Percentiles rank a stretch among this genome's conserved stretches.
These are phyloP conservation scores for Sordariomycetes sp. DNA, from an alignment of 2,329 filamentous ascomycete genomes.

Conservation along the genomic window DNA sequence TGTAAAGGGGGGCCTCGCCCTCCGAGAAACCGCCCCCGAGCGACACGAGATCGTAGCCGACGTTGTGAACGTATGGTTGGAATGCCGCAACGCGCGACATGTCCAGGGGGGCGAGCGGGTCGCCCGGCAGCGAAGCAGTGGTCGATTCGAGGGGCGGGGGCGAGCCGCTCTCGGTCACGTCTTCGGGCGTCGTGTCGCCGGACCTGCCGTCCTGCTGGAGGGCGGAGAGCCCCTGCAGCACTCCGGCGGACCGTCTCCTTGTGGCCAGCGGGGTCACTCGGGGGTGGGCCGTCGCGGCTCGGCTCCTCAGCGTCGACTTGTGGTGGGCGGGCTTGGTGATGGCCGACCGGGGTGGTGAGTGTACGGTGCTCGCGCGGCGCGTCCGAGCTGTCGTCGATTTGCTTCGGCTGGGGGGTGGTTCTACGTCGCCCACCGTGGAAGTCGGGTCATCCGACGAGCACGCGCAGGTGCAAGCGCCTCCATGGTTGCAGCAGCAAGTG, in stretches of 20 bases:
- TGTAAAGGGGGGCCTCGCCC: slow-evolving; percentile 45
- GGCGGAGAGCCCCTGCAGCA: neutral
- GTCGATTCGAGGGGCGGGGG: slow-evolving; percentile 36
- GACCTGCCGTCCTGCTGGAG: neutral
- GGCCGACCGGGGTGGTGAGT: slow-evolving; percentile 21
- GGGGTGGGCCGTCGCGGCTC: neutral
- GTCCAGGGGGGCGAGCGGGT: slow-evolving; percentile 31
- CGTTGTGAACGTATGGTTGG: slow-evolving; percentile 26
- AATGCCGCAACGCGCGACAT: slow-evolving; percentile 39
- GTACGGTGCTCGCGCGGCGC: slow-evolving; percentile 47
- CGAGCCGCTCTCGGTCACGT: slow-evolving; percentile 36
- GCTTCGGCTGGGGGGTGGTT: slow-evolving; percentile 14
- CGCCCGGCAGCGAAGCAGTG: slow-evolving; percentile 37
- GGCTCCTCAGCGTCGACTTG: neutral
- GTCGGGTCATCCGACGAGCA: slow-evolving; percentile 35
- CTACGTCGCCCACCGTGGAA: slow-evolving; percentile 41
- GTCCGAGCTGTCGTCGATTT: slow-evolving; percentile 29
- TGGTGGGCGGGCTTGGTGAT: neutral
- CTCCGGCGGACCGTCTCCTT: neutral
- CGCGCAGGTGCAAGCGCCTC: slow-evolving; percentile 51
- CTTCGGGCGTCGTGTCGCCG: slow-evolving; percentile 2
- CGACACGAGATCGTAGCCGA: slow-evolving; percentile 37
- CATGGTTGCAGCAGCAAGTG: slow-evolving; percentile 59
- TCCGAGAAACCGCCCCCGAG: slow-evolving; percentile 31
- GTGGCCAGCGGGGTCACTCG: neutral